Evolutionary conservation across 2,329 filamentous ascomycete species (phyloP).

Genomic region (Alternaria longipes): DNA sequence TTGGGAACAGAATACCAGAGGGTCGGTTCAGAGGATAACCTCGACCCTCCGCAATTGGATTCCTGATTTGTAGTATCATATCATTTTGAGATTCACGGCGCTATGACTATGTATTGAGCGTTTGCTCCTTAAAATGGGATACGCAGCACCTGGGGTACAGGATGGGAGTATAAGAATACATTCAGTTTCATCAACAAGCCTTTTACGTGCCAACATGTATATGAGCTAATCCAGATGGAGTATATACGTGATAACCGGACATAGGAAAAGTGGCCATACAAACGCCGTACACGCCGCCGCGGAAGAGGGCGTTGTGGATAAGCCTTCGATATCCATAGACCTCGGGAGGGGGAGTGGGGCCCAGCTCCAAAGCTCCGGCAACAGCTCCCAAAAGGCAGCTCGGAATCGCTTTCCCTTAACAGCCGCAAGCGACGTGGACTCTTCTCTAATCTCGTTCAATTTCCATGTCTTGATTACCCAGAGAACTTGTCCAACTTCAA

Average conservation of each 20-base stretch:
- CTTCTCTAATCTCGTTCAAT: not conserved
- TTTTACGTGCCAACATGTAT: not conserved
- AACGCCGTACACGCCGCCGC: conserved; percentile 12
- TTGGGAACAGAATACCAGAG: conserved; percentile 26
- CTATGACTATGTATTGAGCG: conserved; percentile 42
- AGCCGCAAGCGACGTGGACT: conserved; percentile 22
- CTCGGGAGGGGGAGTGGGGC: conserved; percentile 19
- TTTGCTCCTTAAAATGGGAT: conserved; percentile 30
- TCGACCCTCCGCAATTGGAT: conserved; percentile 30
- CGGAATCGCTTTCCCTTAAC: conserved; percentile 28
- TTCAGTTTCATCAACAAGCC: not conserved
- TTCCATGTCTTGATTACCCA: not conserved
- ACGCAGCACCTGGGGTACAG: conserved; percentile 23
- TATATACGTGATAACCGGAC: not conserved
- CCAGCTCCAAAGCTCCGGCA: conserved; percentile 10
- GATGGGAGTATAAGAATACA: conserved; percentile 4
- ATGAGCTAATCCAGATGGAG: not conserved
- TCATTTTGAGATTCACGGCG: conserved; percentile 39
- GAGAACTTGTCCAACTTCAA: conserved; percentile 1
- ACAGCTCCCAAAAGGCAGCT: conserved; percentile 15
- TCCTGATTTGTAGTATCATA: conserved; percentile 36
- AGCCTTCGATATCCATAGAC: conserved; percentile 20
- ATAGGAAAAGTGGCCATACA: conserved; percentile 3
- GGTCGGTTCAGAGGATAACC: conserved; percentile 23
- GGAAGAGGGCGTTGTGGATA: conserved; percentile 13